phyloP scores from a whole-genome alignment of 83 land plant genomes.

The Larix sibirica region DNA sequence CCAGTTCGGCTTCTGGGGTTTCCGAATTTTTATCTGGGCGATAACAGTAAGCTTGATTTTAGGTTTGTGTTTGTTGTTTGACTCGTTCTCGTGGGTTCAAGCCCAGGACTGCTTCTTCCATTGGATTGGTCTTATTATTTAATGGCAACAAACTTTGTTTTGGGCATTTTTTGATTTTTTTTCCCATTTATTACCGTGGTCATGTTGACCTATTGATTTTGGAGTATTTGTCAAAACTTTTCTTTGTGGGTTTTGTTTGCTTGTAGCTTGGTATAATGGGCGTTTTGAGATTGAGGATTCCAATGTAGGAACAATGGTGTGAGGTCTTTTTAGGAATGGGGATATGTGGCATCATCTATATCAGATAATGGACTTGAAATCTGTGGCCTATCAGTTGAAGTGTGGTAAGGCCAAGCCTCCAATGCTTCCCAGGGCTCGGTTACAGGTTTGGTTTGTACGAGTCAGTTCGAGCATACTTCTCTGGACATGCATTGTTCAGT shows the following conservation, averaged over 20 bases:
- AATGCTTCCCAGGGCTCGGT: slow-evolving; percentile 28
- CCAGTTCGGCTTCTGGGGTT: background rate
- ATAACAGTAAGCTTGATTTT: background rate
- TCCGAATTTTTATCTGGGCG: background rate
- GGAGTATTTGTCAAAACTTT: no score
- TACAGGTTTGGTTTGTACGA: slow-evolving; percentile 65
- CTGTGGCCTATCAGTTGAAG: background rate
- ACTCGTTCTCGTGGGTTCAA: background rate
- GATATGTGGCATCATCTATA: background rate
- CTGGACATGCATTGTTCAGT: slow-evolving; percentile 86
- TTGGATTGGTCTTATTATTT: no score
- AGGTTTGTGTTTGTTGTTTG: background rate
- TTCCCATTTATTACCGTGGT: no score
- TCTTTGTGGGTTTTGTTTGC: no score
- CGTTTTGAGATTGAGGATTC: background rate
- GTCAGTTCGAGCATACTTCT: slow-evolving; percentile 74
- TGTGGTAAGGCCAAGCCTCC: slow-evolving; percentile 6
- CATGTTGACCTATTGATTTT: no score
- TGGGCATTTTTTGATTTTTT: no score
- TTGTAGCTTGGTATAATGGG: background rate
- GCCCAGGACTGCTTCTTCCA: no score
- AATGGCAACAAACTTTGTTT: no score
- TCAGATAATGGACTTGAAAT: slow-evolving; percentile 4
- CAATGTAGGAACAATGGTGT: background rate
- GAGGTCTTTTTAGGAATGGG: background rate